phyloP scores from a whole-genome alignment of 2,329 filamentous ascomycete species.

The Fusarium bactridioides region DNA sequence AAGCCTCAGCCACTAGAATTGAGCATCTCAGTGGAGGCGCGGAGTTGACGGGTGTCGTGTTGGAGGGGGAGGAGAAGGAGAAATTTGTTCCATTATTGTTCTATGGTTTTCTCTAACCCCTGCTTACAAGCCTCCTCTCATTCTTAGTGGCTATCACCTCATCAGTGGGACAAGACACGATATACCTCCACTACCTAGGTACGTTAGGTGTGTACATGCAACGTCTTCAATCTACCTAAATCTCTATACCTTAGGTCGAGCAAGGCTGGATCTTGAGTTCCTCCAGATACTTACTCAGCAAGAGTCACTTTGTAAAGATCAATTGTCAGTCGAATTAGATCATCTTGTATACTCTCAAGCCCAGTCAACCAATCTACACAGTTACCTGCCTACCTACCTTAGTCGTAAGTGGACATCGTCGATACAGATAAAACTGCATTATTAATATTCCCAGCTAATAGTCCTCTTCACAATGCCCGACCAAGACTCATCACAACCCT shows the following conservation, averaged over 20 bases:
- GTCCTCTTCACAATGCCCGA: slow-evolving; percentile 47
- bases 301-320: background rate
- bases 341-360: background rate
- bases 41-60: background rate
- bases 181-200: background rate
- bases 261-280: background rate
- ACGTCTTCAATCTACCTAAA: background rate
- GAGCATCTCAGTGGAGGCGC: slow-evolving; percentile 18
- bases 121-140: background rate
- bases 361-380: background rate
- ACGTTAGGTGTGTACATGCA: background rate
- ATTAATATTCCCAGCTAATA: slow-evolving; percentile 16
- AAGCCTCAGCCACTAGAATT: slow-evolving; percentile 24
- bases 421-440: background rate
- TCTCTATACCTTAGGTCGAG: background rate
- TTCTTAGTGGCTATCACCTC: slow-evolving; percentile 22
- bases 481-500: slow-evolving; percentile 41
- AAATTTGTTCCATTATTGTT: slow-evolving; percentile 29
- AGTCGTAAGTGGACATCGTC: background rate
- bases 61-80: background rate
- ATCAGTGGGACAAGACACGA: slow-evolving; percentile 3
- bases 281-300: background rate
- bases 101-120: slow-evolving; percentile 20
- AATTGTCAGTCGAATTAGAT: background rate
- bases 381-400: background rate